Evolutionary conservation across 129 eudicot species (phyloP).

Genomic region (Erigeron canadensis): DNA sequence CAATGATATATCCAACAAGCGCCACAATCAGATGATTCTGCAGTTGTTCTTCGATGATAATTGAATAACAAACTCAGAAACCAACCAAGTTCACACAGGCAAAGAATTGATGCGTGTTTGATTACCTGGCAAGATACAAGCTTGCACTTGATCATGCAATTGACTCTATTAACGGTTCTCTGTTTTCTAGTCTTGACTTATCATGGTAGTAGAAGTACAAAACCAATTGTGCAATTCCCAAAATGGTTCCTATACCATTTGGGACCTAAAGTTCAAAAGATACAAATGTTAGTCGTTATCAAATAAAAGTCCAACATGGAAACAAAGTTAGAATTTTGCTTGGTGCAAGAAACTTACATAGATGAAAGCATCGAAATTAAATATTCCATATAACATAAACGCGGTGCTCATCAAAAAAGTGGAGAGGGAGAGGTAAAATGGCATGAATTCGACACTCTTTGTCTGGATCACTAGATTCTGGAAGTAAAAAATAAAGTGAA

Average conservation of each 20-base stretch:
- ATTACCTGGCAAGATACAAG: slow-evolving; percentile 17
- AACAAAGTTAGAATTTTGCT: slow-evolving; percentile 1
- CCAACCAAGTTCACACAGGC: slow-evolving; percentile 9
- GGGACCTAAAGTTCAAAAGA: slow-evolving; percentile 59
- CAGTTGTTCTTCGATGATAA: slow-evolving; percentile 22
- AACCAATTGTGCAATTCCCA: slow-evolving; percentile 59
- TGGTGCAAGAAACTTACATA: slow-evolving; percentile 50
- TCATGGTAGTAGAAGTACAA: slow-evolving; percentile 54
- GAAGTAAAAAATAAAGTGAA: not conserved
- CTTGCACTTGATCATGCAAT: slow-evolving; percentile 37
- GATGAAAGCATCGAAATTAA: slow-evolving; percentile 70
- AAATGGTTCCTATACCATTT: slow-evolving; percentile 73
- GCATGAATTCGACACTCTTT: slow-evolving; percentile 89
- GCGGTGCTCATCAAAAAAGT: slow-evolving; percentile 83
- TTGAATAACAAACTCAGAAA: slow-evolving; percentile 28
- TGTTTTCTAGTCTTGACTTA: slow-evolving; percentile 33
- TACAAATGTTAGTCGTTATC: slow-evolving; percentile 14
- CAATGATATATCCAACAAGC: not conserved
- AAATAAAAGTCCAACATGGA: not conserved
- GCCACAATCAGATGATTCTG: slow-evolving; percentile 1
- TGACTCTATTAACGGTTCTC: slow-evolving; percentile 67
- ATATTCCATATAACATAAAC: slow-evolving; percentile 72
- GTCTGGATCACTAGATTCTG: slow-evolving; percentile 85
- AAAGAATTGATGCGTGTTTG: slow-evolving; percentile 3
- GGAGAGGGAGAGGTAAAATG: slow-evolving; percentile 82